Evolutionary conservation across 495 filamentous ascomycete species (phyloP).

Genomic region (Lindgomyces ingoldianus): DNA sequence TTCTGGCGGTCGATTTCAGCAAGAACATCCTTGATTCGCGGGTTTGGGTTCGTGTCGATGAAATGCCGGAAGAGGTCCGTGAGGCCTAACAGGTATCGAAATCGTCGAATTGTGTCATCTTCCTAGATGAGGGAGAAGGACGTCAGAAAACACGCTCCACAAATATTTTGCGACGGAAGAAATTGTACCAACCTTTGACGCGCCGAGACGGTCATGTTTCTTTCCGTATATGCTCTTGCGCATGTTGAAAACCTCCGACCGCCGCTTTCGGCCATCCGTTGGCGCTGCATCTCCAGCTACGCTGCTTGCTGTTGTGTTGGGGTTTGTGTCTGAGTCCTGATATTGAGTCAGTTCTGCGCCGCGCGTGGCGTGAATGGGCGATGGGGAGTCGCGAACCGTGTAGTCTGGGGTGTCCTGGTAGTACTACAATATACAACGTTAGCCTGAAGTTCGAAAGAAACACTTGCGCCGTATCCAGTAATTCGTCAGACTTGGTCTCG

Average conservation of each 20-base stretch:
- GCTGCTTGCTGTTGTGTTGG: slow-evolving; percentile 88
- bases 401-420: slow-evolving; percentile 82
- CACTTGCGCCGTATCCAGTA: background rate
- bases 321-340: slow-evolving; percentile 86
- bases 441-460: background rate
- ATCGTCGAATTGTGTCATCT: slow-evolving; percentile 91
- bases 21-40: slow-evolving; percentile 87
- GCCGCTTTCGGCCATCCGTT: slow-evolving; percentile 77
- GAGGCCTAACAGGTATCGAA: slow-evolving; percentile 91
- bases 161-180: background rate
- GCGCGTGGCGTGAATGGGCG: background rate
- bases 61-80: slow-evolving; percentile 99
- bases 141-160: background rate
- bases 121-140: slow-evolving; percentile 57
- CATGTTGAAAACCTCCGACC: slow-evolving; percentile 80
- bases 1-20: slow-evolving; percentile 91
- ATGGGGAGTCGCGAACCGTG: slow-evolving; percentile 52
- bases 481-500: background rate
- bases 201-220: slow-evolving; percentile 86
- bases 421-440: slow-evolving; percentile 24
- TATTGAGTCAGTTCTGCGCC: slow-evolving; percentile 1
- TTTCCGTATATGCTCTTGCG: slow-evolving; percentile 90
- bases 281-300: slow-evolving; percentile 67
- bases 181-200: slow-evolving; percentile 75
- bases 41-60: slow-evolving; percentile 95